Evolutionary conservation across 176 grass and related monocot genomes (phyloP).

Genomic region (Saccharum officinarum): DNA sequence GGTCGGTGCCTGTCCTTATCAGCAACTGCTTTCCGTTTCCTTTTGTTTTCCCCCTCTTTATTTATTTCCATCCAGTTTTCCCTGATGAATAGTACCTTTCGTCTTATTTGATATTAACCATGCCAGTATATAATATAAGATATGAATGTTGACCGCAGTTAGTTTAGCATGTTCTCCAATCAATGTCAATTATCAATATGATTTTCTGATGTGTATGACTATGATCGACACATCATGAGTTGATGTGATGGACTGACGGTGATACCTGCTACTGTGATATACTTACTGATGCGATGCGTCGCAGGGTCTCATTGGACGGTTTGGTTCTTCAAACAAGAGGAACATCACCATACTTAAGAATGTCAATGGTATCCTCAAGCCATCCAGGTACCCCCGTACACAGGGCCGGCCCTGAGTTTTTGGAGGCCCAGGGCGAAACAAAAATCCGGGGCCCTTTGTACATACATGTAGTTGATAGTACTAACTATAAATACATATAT

Average conservation of each 20-base stretch:
- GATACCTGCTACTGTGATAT: neutral
- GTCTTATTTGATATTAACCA: no score
- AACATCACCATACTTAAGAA: slow-evolving; percentile 64
- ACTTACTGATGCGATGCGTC: neutral
- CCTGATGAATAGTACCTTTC: no score
- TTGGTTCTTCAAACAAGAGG: slow-evolving; percentile 69
- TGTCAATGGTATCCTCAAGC: slow-evolving; percentile 75
- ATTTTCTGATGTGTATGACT: no score
- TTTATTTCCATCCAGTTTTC: no score
- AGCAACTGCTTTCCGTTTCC: neutral
- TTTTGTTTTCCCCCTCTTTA: neutral
- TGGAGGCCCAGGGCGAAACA: no score
- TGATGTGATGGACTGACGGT: no score
- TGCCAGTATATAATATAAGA: neutral
- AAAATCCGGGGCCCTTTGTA: no score
- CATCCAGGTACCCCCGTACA: slow-evolving; percentile 53
- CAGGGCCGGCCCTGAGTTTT: no score
- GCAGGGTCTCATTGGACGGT: slow-evolving; percentile 57
- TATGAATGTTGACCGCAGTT: neutral
- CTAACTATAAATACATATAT: no score
- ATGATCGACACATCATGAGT: neutral
- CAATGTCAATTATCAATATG: neutral
- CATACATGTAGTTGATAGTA: no score
- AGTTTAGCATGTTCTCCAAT: slow-evolving; percentile 3
- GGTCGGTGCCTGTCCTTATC: neutral